Percentiles rank a stretch among this genome's conserved stretches.
Evolutionary conservation across 2,329 filamentous ascomycete genomes (phyloP).

Genomic region (Kalaharituber pfeilii): DNA sequence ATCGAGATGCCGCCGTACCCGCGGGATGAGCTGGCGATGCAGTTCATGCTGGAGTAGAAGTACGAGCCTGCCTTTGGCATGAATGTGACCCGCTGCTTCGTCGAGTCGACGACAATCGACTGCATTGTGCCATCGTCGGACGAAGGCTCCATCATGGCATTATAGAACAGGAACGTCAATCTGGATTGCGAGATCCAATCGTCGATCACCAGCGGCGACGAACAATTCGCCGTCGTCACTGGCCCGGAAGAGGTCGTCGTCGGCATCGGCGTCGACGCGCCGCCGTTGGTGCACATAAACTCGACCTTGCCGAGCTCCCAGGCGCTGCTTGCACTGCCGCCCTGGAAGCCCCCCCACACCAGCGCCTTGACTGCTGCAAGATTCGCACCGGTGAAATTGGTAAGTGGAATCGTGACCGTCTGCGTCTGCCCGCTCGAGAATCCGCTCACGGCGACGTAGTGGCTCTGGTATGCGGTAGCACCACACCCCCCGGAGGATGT

Average conservation of each 20-base stretch:
- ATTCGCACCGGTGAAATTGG: slow-evolving; percentile 35
- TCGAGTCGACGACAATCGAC: slow-evolving; percentile 35
- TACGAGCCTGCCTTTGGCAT: slow-evolving; percentile 37
- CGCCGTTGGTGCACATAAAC: slow-evolving; percentile 29
- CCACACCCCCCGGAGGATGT: slow-evolving; percentile 31
- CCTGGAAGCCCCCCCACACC: slow-evolving; percentile 31
- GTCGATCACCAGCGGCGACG: slow-evolving; percentile 35
- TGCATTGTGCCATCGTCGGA: slow-evolving; percentile 42
- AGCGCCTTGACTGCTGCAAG: slow-evolving; percentile 33
- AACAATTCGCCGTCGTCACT: slow-evolving; percentile 24
- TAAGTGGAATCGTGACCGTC: slow-evolving; percentile 36
- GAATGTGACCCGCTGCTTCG: slow-evolving; percentile 35
- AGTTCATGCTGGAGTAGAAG: slow-evolving; percentile 42
- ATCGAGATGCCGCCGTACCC: slow-evolving; percentile 40
- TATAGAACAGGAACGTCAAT: slow-evolving; percentile 44
- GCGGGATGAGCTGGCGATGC: slow-evolving; percentile 33
- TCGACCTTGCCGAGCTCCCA: slow-evolving; percentile 36
- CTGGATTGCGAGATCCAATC: slow-evolving; percentile 46
- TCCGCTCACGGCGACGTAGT: slow-evolving; percentile 31
- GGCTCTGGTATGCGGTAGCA: slow-evolving; percentile 29
- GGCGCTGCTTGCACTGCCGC: slow-evolving; percentile 22
- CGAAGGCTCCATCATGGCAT: slow-evolving; percentile 38
- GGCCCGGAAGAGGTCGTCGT: background rate
- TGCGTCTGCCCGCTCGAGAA: slow-evolving; percentile 34
- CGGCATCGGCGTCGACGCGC: background rate